These are phyloP conservation scores for Zygnema circumcarinatum DNA, from an alignment of 139 green algal species.

Conservation along the genomic window DNA sequence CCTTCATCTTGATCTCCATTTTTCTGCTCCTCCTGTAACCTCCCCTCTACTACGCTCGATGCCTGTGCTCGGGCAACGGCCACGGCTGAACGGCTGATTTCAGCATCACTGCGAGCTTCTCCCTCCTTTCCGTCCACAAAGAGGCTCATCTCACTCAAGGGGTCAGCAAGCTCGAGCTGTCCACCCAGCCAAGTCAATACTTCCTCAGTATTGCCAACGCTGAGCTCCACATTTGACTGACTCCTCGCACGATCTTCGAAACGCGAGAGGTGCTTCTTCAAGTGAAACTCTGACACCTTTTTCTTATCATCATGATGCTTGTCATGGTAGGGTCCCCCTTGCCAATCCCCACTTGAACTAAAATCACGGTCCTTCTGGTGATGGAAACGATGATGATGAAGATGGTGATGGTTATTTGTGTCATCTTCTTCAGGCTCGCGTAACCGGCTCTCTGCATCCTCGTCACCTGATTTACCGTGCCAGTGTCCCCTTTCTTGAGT, in stretches of 20 bases:
- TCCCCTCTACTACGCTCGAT: too few species aligned
- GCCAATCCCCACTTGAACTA: neutral
- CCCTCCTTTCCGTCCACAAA: neutral
- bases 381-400: neutral
- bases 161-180: neutral
- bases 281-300: neutral
- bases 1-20: too few species aligned
- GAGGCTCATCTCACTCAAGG: neutral
- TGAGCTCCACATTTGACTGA: neutral
- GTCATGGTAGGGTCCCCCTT: neutral
- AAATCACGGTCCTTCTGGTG: neutral
- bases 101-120: too few species aligned
- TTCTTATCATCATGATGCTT: neutral
- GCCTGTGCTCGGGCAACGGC: too few species aligned
- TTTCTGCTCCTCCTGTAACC: too few species aligned
- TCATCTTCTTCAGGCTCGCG: too few species aligned
- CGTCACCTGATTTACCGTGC: neutral
- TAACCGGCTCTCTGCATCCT: neutral
- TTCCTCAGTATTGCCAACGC: neutral
- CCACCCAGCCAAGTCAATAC: neutral
- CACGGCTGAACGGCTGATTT: too few species aligned
- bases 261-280: neutral
- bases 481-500: neutral
- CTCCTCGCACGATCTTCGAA: neutral
- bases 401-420: neutral